Evolutionary conservation across 345 rosid species (phyloP), one percentile per base, ranked within the genome.

Genomic region (Eucalyptus cladocalyx): DNA sequence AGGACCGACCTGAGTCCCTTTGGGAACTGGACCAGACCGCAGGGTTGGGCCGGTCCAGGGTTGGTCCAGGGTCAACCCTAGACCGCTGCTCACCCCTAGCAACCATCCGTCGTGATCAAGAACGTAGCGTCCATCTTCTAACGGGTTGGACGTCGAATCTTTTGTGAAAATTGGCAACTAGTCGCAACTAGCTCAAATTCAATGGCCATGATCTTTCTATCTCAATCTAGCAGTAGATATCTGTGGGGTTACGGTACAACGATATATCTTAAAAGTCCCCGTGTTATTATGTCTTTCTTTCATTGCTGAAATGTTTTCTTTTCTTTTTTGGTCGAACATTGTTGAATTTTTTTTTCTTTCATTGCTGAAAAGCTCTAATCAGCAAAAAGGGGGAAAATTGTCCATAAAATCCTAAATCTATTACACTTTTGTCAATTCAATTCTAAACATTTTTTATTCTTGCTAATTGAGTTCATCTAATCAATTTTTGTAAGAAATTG

Each of bases 391-490:
- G 54, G 9, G 1, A 51, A 51, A 51, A 17, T 51, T 51, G 1
- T 51, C 1, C 9, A 51, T 51, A 3, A 51, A 51, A 0, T 51
- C 9, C 23, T 51, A 51, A 51, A 51, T 7, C 9, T 51, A 51
- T 51, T 51, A 18, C 2, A 51, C 23, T 51, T 51, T 51, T 51
- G 4, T 51, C 9, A 51, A 18, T 18, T 51, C 54, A 51, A 51
- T 51, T 51, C 4, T 18, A 51, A 51, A 18, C 0, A 0, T 51
- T 51, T 51, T 51, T 18, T 18, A 23, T 51, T 51, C 0, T 51
- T 51, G 54, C 0, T 18, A 18, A 51, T 18, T 51, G 9, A 51
- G 21, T 51, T 9, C 0, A 51, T 51, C 2, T 1, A 51, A 0
- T 51, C 2, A 18, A 51, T 51, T 51, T 51, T 51, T 1, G 1